Evolutionary conservation across 192 early-diverging fungal genomes (phyloP).

Genomic region (Backusella liffmaniae): DNA sequence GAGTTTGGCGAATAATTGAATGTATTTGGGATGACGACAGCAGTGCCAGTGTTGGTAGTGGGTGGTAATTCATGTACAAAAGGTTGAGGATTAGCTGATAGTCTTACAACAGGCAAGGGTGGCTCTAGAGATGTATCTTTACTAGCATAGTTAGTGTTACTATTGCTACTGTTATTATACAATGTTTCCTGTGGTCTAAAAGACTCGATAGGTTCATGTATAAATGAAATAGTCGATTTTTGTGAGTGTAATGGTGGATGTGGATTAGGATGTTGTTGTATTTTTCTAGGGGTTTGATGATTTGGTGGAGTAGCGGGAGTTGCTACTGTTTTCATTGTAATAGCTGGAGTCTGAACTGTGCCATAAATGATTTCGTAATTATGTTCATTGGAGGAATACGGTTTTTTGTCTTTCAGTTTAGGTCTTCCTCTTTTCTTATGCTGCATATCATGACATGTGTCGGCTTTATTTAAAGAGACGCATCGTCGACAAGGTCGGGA

Average conservation of each 20-base stretch:
- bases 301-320: not conserved
- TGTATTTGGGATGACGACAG: not conserved
- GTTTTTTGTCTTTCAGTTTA: conserved; percentile 63
- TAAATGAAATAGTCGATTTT: conserved; percentile 15
- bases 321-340: not conserved
- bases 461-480: conserved; percentile 65
- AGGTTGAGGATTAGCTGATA: not conserved
- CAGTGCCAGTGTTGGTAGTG: not conserved
- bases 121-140: not conserved
- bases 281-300: not conserved
- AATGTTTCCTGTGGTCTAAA: not conserved
- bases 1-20: not conserved
- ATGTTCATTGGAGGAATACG: conserved; percentile 16
- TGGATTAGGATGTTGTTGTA: not conserved
- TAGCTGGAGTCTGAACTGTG: conserved; percentile 26
- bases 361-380: conserved; percentile 34
- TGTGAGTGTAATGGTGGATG: not conserved
- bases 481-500: conserved; percentile 81
- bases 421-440: conserved; percentile 89
- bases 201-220: conserved; percentile 21
- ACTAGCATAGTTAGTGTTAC: not conserved
- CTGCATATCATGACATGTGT: conserved; percentile 84
- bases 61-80: not conserved
- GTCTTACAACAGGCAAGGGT: not conserved
- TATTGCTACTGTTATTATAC: not conserved